These are phyloP conservation scores for Xylaria sp. DNA, from an alignment of 2,329 filamentous ascomycete genomes.

Conservation along the genomic window DNA sequence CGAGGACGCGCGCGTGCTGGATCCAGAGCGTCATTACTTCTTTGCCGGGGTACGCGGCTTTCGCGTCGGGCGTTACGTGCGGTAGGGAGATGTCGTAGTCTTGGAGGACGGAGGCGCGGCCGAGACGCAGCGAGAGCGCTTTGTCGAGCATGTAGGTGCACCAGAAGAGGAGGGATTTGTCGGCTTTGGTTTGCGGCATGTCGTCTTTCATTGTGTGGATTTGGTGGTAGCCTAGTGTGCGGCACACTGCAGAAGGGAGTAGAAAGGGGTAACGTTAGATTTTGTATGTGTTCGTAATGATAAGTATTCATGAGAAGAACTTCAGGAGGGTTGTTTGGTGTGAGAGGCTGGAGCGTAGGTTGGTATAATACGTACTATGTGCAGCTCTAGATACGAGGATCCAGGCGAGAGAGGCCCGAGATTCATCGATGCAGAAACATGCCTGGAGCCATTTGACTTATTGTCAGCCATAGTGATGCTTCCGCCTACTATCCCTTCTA, in stretches of 20 bases:
- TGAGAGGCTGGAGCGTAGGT: background rate
- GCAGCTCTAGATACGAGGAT: constrained; percentile 47
- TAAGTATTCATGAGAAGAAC: too few relatives aligned
- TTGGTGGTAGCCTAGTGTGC: constrained; percentile 50
- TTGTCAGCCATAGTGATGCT: background rate
- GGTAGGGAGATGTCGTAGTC: constrained; percentile 66
- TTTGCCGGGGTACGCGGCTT: constrained; percentile 48
- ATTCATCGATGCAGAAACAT: constrained; percentile 48
- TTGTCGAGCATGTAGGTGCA: constrained; percentile 67
- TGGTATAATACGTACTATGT: constrained; percentile 42
- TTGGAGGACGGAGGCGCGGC: constrained; percentile 63
- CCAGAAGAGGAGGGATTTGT: constrained; percentile 65
- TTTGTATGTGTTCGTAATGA: background rate
- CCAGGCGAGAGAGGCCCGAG: constrained; percentile 49
- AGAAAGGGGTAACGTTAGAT: background rate
- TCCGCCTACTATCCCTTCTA: too few relatives aligned
- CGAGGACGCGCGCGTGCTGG: constrained; percentile 63
- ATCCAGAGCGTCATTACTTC: constrained; percentile 61
- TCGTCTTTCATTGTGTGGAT: constrained; percentile 46
- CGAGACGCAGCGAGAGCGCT: constrained; percentile 65
- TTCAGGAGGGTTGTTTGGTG: too few relatives aligned
- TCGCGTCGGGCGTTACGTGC: constrained; percentile 49
- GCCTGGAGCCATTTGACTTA: constrained; percentile 25
- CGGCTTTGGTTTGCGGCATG: constrained; percentile 43
- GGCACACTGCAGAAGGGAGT: constrained; percentile 42